phyloP scores from a whole-genome alignment of 2,329 filamentous ascomycete genomes.

The Penicillium italicum region DNA sequence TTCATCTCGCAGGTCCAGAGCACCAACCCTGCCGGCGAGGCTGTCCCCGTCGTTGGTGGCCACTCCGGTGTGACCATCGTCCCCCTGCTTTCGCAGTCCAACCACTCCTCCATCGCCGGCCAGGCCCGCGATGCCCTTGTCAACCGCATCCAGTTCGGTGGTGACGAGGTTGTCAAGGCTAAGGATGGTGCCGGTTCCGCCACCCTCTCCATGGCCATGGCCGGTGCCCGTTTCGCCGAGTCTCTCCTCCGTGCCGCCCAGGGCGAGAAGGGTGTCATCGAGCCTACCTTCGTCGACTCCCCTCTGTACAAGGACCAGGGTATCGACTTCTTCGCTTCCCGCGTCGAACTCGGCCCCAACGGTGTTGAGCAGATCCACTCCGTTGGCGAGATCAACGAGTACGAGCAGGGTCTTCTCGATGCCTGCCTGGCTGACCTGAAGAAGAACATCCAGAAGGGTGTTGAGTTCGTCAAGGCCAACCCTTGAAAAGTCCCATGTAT shows the following conservation, averaged over 20 bases:
- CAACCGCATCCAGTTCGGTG: slow-evolving; percentile 96
- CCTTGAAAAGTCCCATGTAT: slow-evolving; percentile 38
- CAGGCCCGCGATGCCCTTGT: slow-evolving; percentile 72
- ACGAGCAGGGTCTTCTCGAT: slow-evolving; percentile 87
- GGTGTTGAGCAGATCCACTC: slow-evolving; percentile 92
- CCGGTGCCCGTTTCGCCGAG: slow-evolving; percentile 81
- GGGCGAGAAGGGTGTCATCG: slow-evolving; percentile 90
- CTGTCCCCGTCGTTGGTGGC: slow-evolving; percentile 92
- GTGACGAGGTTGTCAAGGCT: slow-evolving; percentile 98
- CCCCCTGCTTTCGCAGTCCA: slow-evolving; percentile 91
- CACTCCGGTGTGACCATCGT: slow-evolving; percentile 99
- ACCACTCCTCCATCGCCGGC: slow-evolving; percentile 76
- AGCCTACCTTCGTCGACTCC: slow-evolving; percentile 96
- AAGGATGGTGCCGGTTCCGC: slow-evolving; percentile 97
- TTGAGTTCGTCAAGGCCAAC: slow-evolving; percentile 62
- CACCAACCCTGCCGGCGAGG: slow-evolving; percentile 87
- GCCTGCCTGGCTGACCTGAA: slow-evolving; percentile 66
- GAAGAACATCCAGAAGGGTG: slow-evolving; percentile 84
- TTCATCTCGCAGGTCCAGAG: slow-evolving; percentile 95
- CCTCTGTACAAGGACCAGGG: slow-evolving; percentile 98
- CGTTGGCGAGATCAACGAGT: slow-evolving; percentile 76
- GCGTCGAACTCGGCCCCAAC: slow-evolving; percentile 91
- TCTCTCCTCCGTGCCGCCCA: slow-evolving; percentile 86
- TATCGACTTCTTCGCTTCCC: slow-evolving; percentile 93
- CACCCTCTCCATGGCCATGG: slow-evolving; percentile 98